These are phyloP conservation scores for Clarireedia homoeocarpa DNA, from an alignment of 2,329 filamentous ascomycete species.

Conservation along the genomic window DNA sequence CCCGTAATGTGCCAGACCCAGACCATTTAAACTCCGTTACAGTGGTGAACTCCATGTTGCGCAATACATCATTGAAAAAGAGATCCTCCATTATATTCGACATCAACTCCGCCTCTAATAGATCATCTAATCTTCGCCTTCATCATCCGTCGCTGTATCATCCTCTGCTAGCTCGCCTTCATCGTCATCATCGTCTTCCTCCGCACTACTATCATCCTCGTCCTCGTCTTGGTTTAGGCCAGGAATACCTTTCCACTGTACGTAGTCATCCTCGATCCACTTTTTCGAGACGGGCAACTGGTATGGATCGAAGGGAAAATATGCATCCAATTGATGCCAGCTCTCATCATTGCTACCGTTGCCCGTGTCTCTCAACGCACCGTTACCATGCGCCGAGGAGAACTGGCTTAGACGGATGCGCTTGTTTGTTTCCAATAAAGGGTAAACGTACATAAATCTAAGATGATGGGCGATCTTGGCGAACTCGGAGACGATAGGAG, in stretches of 20 bases:
- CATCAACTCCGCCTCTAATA: no score
- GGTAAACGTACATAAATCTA: slow-evolving; percentile 81
- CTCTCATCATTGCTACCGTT: slow-evolving; percentile 57
- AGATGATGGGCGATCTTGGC: slow-evolving; percentile 81
- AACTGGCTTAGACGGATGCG: slow-evolving; percentile 71
- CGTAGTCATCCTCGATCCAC: slow-evolving; percentile 82
- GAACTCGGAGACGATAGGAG: slow-evolving; percentile 84
- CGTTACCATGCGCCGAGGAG: slow-evolving; percentile 43
- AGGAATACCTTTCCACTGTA: slow-evolving; percentile 69
- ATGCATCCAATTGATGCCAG: slow-evolving; percentile 80
- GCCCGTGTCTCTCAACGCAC: slow-evolving; percentile 41
- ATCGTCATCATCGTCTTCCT: slow-evolving; percentile 23
- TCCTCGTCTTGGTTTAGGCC: slow-evolving; percentile 55
- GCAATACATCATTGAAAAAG: no score
- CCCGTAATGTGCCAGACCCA: no score
- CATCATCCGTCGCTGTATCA: slow-evolving; percentile 21
- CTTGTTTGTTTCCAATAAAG: slow-evolving; percentile 87
- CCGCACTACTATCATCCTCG: slow-evolving; percentile 42
- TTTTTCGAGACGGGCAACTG: slow-evolving; percentile 77
- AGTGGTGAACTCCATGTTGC: no score
- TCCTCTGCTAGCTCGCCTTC: slow-evolving; percentile 14
- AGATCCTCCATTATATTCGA: no score
- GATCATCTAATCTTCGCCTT: slow-evolving; percentile 18
- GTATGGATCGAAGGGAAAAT: slow-evolving; percentile 97
- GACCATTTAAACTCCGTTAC: no score